phyloP scores from a whole-genome alignment of 1,284 basidiomycete genomes.

The Phellopilus nigrolimitatus region DNA sequence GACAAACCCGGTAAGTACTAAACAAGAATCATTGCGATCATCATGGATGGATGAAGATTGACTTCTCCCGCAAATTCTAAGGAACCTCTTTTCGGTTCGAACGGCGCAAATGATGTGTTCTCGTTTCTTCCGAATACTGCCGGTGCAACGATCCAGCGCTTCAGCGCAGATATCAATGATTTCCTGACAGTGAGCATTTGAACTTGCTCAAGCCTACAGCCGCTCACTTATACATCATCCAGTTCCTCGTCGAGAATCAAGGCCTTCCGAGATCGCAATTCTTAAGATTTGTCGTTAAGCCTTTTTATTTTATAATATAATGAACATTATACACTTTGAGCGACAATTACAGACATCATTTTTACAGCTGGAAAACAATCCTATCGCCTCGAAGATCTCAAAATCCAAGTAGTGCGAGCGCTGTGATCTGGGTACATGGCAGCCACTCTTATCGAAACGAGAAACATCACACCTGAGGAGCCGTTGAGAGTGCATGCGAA shows the following conservation, averaged over 20 bases:
- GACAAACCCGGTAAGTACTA: slow-evolving; percentile 41
- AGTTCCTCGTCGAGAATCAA: slow-evolving; percentile 12
- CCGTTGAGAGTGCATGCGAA: too few relatives aligned
- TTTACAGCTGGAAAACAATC: too few relatives aligned
- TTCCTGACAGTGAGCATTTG: slow-evolving; percentile 46
- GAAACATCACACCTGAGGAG: too few relatives aligned
- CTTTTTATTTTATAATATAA: too few relatives aligned
- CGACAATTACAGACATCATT: too few relatives aligned
- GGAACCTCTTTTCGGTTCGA: slow-evolving; percentile 56
- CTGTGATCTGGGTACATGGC: too few relatives aligned
- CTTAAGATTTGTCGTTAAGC: too few relatives aligned
- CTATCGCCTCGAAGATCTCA: too few relatives aligned
- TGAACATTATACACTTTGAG: too few relatives aligned
- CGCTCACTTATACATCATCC: neutral
- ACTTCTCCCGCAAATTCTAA: slow-evolving; percentile 21
- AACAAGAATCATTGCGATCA: neutral
- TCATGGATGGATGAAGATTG: too few relatives aligned
- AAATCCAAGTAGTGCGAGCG: too few relatives aligned
- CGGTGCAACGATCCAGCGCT: slow-evolving; percentile 35
- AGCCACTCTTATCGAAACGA: too few relatives aligned
- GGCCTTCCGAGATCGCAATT: slow-evolving; percentile 10
- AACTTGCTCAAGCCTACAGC: neutral
- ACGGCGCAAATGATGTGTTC: slow-evolving; percentile 57
- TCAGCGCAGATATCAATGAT: slow-evolving; percentile 48
- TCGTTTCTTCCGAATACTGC: slow-evolving; percentile 60